Conservation (phyloP, 2,329 filamentous ascomycete species). For the Helicocarpus griseus region DNA sequence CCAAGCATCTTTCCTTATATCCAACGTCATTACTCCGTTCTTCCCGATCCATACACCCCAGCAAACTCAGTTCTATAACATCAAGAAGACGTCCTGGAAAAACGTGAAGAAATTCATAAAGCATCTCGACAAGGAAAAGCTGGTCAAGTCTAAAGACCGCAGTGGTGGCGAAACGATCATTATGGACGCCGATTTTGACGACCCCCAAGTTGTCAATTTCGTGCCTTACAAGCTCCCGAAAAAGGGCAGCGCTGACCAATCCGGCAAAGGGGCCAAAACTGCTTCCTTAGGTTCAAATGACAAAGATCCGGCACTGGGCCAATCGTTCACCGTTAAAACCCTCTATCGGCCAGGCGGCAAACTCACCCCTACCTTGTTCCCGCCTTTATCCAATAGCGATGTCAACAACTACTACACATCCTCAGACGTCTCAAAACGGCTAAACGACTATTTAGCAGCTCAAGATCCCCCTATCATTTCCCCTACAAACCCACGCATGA, state of each 20-base stretch:
- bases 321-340: constrained; percentile 39
- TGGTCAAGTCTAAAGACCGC: constrained; percentile 57
- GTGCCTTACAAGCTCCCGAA: constrained; percentile 54
- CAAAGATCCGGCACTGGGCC: constrained; percentile 33
- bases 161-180: constrained; percentile 56
- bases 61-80: constrained; percentile 49
- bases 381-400: constrained; percentile 36
- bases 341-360: constrained; percentile 50
- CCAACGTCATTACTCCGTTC: constrained; percentile 56
- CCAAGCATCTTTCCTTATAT: constrained; percentile 53
- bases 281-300: constrained; percentile 20
- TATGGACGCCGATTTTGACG: constrained; percentile 54
- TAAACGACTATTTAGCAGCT: constrained; percentile 50
- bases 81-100: constrained; percentile 64
- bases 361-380: constrained; percentile 46
- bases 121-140: constrained; percentile 51
- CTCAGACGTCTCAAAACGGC: constrained; percentile 47
- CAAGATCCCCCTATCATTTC: constrained; percentile 45
- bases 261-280: constrained; percentile 10
- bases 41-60: constrained; percentile 49
- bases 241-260: constrained; percentile 19
- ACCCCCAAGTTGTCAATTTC: constrained; percentile 45
- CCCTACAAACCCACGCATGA: constrained; percentile 49
- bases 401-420: constrained; percentile 49
- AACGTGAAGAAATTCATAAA: constrained; percentile 63